Evolutionary conservation across 2,329 filamentous ascomycete species (phyloP), one percentile per base, ranked within the genome.

Genomic region (Fusarium domesticum): DNA sequence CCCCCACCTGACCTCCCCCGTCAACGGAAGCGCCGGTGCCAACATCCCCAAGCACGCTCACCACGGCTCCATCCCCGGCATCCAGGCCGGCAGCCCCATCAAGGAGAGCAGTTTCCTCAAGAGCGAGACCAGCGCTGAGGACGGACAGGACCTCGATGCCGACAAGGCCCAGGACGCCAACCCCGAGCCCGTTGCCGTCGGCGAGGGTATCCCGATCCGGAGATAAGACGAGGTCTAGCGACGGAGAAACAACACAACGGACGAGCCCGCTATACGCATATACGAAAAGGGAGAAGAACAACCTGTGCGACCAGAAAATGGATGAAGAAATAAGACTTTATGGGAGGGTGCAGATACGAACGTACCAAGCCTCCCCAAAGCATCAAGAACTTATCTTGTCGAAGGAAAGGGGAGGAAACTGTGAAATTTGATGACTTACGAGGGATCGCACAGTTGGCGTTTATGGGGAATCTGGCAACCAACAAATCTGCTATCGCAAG

Each of bases 51-150:
- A 71, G 61, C 71, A 69, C 53, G 68, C 56, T 58, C 62, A 65
- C 52, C 65, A 66, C 47, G 70, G 63, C 54, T 73, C 66, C 58
- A 69, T 69, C 50, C 67, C 67, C 43, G 73, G 75, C 44, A 64
- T 75, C 51, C 78, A 83, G 57, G 78, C 81, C 50, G 84, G 87
- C 51, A 93, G 87, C 65, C 91, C 92, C 2, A 81, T 93, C 59
- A 96, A 96, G 73, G 92, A 96, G 74, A 84, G 82, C 68, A 95
- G 87, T 71, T 89, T 89, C 65, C 73, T 96, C 64, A 83, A 95
- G 65, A 80, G 87, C 52, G 87, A 90, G 70, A 89, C 87, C 6
- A 95, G 83, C 63, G 81, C 70, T 41, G 83, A 87, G 45, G 62
- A 61, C 11, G 73, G 82, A 17, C 52, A 57, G 25, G 41, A 60